Conservation (phyloP, 2,329 filamentous ascomycete genomes). For the Capronia epimyces region DNA sequence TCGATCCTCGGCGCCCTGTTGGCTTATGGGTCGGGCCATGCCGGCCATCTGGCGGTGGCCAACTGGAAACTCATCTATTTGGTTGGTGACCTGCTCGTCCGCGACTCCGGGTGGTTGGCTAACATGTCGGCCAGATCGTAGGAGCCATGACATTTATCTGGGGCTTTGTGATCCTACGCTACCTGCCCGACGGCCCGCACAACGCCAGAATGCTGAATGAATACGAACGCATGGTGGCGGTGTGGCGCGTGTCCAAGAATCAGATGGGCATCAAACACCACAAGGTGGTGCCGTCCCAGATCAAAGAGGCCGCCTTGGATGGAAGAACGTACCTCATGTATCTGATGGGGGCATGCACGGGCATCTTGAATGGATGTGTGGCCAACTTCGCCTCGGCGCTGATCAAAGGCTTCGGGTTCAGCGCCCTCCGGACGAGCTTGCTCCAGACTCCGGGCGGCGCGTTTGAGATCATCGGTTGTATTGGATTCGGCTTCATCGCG, state of each 20-base stretch:
- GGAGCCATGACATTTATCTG: slow-evolving; percentile 44
- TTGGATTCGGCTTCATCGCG: slow-evolving; percentile 18
- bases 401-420: slow-evolving; percentile 43
- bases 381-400: slow-evolving; percentile 45
- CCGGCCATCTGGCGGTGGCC: slow-evolving; percentile 26
- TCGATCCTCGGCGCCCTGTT: slow-evolving; percentile 38
- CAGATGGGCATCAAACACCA: slow-evolving; percentile 40
- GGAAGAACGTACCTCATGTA: slow-evolving; percentile 37
- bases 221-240: slow-evolving; percentile 38
- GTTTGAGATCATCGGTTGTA: slow-evolving; percentile 30
- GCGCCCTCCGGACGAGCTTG: slow-evolving; percentile 34
- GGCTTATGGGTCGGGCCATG: slow-evolving; percentile 35
- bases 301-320: slow-evolving; percentile 40
- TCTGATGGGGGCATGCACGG: slow-evolving; percentile 41
- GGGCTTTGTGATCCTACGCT: slow-evolving; percentile 32
- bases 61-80: slow-evolving; percentile 41
- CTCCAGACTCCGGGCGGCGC: slow-evolving; percentile 36
- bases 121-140: slow-evolving; percentile 30
- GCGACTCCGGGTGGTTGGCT: neutral
- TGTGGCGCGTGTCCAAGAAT: slow-evolving; percentile 40
- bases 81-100: slow-evolving; percentile 3
- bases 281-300: slow-evolving; percentile 34
- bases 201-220: slow-evolving; percentile 38
- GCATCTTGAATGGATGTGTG: slow-evolving; percentile 48
- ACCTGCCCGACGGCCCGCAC: slow-evolving; percentile 38